Percentiles rank a stretch among this genome's conserved stretches.
These are phyloP conservation scores for Kalmanozyma brasiliensis DNA, from an alignment of 1,284 basidiomycete species.

Conservation along the genomic window DNA sequence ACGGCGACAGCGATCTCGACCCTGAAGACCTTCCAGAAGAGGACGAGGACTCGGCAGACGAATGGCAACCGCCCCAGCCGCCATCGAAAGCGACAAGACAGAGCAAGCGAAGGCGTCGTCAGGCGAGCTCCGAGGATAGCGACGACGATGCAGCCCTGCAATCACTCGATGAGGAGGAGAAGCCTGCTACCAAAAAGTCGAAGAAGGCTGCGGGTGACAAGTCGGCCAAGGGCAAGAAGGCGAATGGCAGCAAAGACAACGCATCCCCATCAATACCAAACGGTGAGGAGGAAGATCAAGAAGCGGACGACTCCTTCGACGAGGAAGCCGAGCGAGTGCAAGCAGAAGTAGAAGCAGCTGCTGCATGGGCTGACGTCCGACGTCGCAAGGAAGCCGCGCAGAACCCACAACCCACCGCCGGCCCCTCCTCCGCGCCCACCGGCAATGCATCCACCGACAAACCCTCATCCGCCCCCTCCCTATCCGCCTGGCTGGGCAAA, in stretches of 20 bases:
- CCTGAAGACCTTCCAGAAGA: constrained; percentile 4
- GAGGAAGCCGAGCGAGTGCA: constrained; percentile 40
- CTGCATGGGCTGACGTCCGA: constrained; percentile 38
- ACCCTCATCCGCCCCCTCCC: constrained; percentile 15
- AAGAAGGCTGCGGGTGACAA: constrained; percentile 6
- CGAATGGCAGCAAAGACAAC: constrained; percentile 7
- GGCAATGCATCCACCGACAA: background rate
- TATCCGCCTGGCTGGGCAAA: constrained; percentile 53
- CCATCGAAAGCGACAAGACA: constrained; percentile 5
- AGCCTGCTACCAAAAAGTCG: constrained; percentile 12
- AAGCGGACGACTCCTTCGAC: constrained; percentile 24
- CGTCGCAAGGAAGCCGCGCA: constrained; percentile 28
- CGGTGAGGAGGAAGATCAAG: constrained; percentile 6
- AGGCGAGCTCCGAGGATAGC: constrained; percentile 20
- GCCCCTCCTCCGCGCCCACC: background rate
- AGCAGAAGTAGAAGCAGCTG: constrained; percentile 36
- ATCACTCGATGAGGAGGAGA: background rate
- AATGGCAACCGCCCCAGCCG: constrained; percentile 43
- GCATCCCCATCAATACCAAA: constrained; percentile 5
- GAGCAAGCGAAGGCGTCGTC: constrained; percentile 16
- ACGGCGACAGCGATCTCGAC: constrained; percentile 1
- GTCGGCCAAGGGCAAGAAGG: constrained; percentile 7
- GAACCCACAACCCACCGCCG: background rate
- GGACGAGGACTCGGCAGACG: constrained; percentile 37
- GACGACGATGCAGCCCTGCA: constrained; percentile 3